Evolutionary conservation across 1,139 yeast species (phyloP).

Genomic region (Petasospora rhodanensis): DNA sequence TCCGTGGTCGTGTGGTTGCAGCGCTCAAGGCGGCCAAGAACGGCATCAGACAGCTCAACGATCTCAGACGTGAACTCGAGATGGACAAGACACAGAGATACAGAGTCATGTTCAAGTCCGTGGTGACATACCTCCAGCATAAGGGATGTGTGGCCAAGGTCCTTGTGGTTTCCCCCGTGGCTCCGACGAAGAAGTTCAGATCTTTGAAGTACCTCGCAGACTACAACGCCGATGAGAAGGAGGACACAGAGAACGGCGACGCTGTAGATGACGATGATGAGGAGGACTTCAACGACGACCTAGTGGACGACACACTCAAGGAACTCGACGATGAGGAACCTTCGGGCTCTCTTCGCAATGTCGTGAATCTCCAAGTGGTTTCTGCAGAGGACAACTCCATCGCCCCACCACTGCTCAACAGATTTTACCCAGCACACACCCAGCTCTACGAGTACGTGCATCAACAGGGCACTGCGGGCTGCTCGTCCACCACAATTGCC

Average conservation of each 20-base stretch:
- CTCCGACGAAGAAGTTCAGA: constrained; percentile 42
- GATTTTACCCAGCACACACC: constrained; percentile 55
- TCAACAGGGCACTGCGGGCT: constrained; percentile 41
- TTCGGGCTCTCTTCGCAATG: constrained; percentile 26
- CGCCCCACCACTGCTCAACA: constrained; percentile 38
- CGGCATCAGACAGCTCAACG: constrained; percentile 60
- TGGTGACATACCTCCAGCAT: constrained; percentile 46
- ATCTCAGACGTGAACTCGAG: constrained; percentile 58
- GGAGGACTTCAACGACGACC: constrained; percentile 20
- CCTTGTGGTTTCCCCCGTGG: constrained; percentile 47
- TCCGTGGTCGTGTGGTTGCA: constrained; percentile 43
- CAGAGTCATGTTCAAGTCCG: constrained; percentile 47
- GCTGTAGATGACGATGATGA: constrained; percentile 26
- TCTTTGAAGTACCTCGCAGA: constrained; percentile 61
- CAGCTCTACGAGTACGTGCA: constrained; percentile 53
- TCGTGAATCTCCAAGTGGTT: constrained; percentile 27
- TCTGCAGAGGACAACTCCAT: constrained; percentile 15
- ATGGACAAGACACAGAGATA: constrained; percentile 42
- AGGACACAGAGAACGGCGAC: constrained; percentile 26
- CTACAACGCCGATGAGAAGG: constrained; percentile 26
- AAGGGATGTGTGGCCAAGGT: constrained; percentile 56
- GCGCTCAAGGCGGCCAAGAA: constrained; percentile 63
- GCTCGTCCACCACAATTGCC: constrained; percentile 52
- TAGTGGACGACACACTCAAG: constrained; percentile 24
- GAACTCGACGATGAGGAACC: constrained; percentile 23